Evolutionary conservation across 176 grass and related monocot genomes (phyloP).

Genomic region (Areca catechu): DNA sequence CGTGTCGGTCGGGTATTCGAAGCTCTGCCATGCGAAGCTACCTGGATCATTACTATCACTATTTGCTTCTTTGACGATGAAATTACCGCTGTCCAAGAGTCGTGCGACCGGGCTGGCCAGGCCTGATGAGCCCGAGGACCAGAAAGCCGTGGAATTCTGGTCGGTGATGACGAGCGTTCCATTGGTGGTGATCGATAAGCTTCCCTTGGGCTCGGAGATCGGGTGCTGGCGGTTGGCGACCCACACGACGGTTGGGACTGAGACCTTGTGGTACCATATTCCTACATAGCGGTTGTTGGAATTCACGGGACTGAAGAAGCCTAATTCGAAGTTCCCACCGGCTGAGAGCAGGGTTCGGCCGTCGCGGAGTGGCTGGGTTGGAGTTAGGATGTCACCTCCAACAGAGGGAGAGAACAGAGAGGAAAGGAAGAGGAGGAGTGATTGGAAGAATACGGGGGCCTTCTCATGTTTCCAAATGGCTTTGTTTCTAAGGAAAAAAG

Average conservation of each 20-base stretch:
- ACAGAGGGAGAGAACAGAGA: neutral
- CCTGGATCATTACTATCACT: neutral
- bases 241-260: slow-evolving; percentile 45
- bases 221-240: slow-evolving; percentile 48
- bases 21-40: slow-evolving; percentile 42
- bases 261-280: slow-evolving; percentile 52
- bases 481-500: too few relatives aligned
- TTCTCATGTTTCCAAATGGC: too few relatives aligned
- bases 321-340: slow-evolving; percentile 39
- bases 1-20: slow-evolving; percentile 66
- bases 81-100: slow-evolving; percentile 40
- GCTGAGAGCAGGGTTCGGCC: slow-evolving; percentile 37
- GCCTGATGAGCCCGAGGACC: slow-evolving; percentile 13
- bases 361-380: slow-evolving; percentile 23
- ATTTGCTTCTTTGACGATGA: slow-evolving; percentile 16
- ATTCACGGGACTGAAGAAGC: slow-evolving; percentile 47
- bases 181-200: slow-evolving; percentile 30
- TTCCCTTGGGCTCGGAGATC: slow-evolving; percentile 24
- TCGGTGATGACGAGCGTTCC: slow-evolving; percentile 31
- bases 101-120: slow-evolving; percentile 20
- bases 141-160: slow-evolving; percentile 23
- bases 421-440: neutral
- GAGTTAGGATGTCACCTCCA: slow-evolving; percentile 30
- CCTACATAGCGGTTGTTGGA: slow-evolving; percentile 38
- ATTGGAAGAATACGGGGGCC: too few relatives aligned